These are phyloP conservation scores for Sphaerulina musiva DNA, from an alignment of 2,329 filamentous ascomycete genomes.

Conservation along the genomic window DNA sequence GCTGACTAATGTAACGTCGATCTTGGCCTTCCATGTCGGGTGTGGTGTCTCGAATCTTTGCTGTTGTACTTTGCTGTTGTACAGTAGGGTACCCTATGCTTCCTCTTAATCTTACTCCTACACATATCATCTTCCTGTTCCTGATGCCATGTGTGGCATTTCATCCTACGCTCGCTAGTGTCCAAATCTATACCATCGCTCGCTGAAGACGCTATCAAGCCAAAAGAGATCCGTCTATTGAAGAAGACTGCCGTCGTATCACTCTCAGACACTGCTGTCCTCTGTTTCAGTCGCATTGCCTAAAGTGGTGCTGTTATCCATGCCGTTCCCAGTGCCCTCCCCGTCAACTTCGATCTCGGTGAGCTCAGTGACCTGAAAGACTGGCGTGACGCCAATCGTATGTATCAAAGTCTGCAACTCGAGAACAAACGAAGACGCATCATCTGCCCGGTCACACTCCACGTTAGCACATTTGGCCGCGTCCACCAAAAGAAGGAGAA, in stretches of 20 bases:
- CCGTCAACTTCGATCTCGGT: conserved; percentile 1
- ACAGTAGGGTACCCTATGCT: too few relatives aligned
- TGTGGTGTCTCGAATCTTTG: too few relatives aligned
- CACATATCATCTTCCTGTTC: background rate
- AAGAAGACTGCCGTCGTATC: background rate
- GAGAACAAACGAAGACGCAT: conserved; percentile 1
- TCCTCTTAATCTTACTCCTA: background rate
- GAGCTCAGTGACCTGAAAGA: conserved; percentile 3
- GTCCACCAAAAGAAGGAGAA: background rate
- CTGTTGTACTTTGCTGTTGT: too few relatives aligned
- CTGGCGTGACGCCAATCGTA: conserved; percentile 1
- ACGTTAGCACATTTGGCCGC: background rate
- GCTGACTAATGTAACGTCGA: too few relatives aligned
- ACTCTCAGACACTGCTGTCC: background rate
- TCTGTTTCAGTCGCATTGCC: background rate
- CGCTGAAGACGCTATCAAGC: background rate
- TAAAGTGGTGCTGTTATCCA: background rate
- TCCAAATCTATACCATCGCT: background rate
- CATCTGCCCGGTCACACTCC: background rate
- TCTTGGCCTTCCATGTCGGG: too few relatives aligned
- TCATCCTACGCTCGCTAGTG: background rate
- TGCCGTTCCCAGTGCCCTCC: background rate
- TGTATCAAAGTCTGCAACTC: conserved; percentile 4
- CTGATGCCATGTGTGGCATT: background rate
- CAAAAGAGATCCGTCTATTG: background rate